Evolutionary conservation across 1,139 yeast genomes (phyloP), one percentile per base, ranked within the genome.

Genomic region (Scheffersomyces cryptocercus): DNA sequence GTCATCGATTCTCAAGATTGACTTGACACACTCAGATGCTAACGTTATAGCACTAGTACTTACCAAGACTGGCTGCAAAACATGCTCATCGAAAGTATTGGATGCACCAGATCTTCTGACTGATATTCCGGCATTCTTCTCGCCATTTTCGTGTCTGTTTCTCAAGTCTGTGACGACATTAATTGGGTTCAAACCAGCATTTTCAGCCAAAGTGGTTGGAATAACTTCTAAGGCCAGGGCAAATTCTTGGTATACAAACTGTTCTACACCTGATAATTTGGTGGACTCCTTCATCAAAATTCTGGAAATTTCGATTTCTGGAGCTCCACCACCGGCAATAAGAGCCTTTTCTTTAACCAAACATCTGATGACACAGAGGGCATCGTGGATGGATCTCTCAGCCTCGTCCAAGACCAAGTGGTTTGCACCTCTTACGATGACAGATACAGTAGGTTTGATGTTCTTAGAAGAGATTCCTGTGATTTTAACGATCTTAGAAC

Each of bases 321-420:
- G 97, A 5, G 99, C 98, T 55, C 99, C 99, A 53, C 99, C 99
- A 57, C 99, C 99, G 11, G 98, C 97, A 68, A 93, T 89, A 60
- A 93, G 75, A 2, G 97, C 98, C 62, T 82, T 87, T 67, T 90
- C 93, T 65, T 93, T 91, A 35, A 95, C 98, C 45, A 93, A 75
- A 73, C 99, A 93, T 65, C 98, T 84, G 45, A 95, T 81, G 26
- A 95, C 99, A 77, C 99, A 93, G 47, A 93, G 78, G 1, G 99
- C 98, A 67, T 93, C 99, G 62, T 93, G 99, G 54, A 93, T 74
- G 4, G 98, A 90, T 67, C 99, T 85, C 65, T 95, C 99, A 37
- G 98, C 84, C 71, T 93, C 99, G 65, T 93, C 99, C 49, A 93
- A 74, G 42, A 93, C 85, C 68, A 90, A 79, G 50, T 78, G 79